A percentile compares a stretch with the other conserved stretches of the same genome.
Evolutionary conservation across 495 filamentous ascomycete genomes (phyloP).

Genomic region (Hypoxylon trugodes): DNA sequence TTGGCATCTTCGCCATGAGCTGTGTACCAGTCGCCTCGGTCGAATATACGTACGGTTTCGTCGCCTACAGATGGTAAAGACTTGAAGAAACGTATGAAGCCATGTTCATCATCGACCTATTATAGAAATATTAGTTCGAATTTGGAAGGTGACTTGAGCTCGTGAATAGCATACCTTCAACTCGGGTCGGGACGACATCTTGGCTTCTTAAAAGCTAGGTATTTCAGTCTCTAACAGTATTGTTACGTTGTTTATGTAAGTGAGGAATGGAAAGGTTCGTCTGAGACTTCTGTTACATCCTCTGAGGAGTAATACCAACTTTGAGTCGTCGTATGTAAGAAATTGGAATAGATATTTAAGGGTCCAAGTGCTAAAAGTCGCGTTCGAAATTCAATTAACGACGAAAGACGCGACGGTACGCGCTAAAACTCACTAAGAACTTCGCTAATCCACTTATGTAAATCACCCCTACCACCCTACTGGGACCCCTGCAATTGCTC

Average conservation of each 20-base stretch:
- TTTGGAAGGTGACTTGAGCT: not conserved
- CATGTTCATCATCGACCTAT: conserved; percentile 93
- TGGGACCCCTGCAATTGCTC: no score
- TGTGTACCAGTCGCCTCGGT: conserved; percentile 94
- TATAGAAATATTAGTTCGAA: not conserved
- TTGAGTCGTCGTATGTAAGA: not conserved
- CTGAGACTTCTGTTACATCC: not conserved
- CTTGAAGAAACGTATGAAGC: conserved; percentile 95
- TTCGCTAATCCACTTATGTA: not conserved
- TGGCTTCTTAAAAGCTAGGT: conserved; percentile 21
- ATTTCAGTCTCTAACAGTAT: not conserved
- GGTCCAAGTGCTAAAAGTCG: conserved; percentile 21
- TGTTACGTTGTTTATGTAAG: not conserved
- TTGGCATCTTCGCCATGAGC: conserved; percentile 91
- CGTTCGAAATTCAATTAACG: conserved; percentile 43
- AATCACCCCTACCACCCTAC: not conserved
- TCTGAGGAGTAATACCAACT: not conserved
- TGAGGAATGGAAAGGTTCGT: not conserved
- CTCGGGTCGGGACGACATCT: conserved; percentile 91
- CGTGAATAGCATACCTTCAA: conserved; percentile 68
- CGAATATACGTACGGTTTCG: conserved; percentile 88
- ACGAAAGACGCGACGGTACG: conserved; percentile 39
- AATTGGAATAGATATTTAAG: not conserved
- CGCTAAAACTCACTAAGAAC: conserved; percentile 34
- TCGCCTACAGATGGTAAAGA: conserved; percentile 71